These are phyloP conservation scores for Bothriochloa decipiens DNA, from an alignment of 176 grass and related monocot genomes.

Conservation along the genomic window DNA sequence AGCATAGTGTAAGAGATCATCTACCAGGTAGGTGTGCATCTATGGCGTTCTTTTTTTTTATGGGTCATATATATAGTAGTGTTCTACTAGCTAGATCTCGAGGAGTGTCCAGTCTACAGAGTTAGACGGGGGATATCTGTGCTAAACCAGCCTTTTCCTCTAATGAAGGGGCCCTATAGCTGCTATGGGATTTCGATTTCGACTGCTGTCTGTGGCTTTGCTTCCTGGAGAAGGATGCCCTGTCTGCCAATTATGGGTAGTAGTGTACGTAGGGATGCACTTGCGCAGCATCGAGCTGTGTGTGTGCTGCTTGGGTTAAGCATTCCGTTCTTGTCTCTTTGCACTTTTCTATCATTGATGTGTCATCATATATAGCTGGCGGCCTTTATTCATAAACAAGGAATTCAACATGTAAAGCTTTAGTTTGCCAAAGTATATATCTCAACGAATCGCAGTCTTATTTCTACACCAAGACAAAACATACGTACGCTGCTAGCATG, in stretches of 20 bases:
- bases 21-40: too few relatives aligned
- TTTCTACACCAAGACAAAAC: not conserved
- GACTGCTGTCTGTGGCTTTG: conserved; percentile 50
- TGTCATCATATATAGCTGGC: conserved; percentile 15
- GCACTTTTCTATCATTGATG: conserved; percentile 34
- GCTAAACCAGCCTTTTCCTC: conserved; percentile 29
- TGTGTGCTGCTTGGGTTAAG: conserved; percentile 35
- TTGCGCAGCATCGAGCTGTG: conserved; percentile 27
- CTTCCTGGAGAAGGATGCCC: conserved; percentile 59
- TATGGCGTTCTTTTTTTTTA: not conserved
- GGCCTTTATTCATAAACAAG: conserved; percentile 30
- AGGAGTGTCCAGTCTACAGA: conserved; percentile 2
- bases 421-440: not conserved
- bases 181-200: conserved; percentile 40
- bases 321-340: conserved; percentile 49
- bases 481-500: not conserved
- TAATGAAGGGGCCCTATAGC: conserved; percentile 5
- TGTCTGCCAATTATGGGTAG: conserved; percentile 50
- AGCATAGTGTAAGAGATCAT: conserved; percentile 16
- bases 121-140: not conserved
- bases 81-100: not conserved
- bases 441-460: too few relatives aligned
- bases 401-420: not conserved
- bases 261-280: conserved; percentile 23
- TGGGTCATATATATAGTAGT: too few relatives aligned